phyloP scores from a whole-genome alignment of 257 asterid species.

The Coffea eugenioides region DNA sequence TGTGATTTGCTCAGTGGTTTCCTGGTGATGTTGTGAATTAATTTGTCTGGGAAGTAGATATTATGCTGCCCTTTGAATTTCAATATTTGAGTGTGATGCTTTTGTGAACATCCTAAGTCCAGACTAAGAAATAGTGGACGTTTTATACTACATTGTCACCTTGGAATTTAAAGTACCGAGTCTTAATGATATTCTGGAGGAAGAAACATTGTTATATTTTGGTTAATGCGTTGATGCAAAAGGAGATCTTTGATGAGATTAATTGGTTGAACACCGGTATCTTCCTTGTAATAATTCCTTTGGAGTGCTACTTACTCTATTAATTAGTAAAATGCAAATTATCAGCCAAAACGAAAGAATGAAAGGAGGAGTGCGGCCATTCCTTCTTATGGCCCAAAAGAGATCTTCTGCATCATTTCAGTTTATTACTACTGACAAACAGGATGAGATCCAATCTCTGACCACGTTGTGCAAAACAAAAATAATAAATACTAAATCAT shows the following conservation, averaged over 20 bases:
- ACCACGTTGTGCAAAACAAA: neutral
- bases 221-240: neutral
- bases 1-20: neutral
- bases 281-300: neutral
- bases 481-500: too few relatives aligned
- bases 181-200: neutral
- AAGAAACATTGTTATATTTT: too few relatives aligned
- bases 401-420: neutral
- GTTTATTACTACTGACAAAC: neutral
- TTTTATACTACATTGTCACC: neutral
- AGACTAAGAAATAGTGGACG: neutral
- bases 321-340: neutral
- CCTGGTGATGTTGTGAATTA: neutral
- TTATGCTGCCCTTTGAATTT: neutral
- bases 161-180: neutral
- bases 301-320: neutral
- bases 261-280: neutral
- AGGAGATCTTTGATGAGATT: neutral
- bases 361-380: neutral
- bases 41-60: neutral
- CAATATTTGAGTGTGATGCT: neutral
- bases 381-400: neutral
- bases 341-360: neutral
- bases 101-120: neutral
- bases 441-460: neutral